Percentiles rank a stretch among this genome's conserved stretches.
These are phyloP conservation scores for Globisporangium nagaii DNA, from an alignment of 352 stramenopile genomes.

Conservation along the genomic window DNA sequence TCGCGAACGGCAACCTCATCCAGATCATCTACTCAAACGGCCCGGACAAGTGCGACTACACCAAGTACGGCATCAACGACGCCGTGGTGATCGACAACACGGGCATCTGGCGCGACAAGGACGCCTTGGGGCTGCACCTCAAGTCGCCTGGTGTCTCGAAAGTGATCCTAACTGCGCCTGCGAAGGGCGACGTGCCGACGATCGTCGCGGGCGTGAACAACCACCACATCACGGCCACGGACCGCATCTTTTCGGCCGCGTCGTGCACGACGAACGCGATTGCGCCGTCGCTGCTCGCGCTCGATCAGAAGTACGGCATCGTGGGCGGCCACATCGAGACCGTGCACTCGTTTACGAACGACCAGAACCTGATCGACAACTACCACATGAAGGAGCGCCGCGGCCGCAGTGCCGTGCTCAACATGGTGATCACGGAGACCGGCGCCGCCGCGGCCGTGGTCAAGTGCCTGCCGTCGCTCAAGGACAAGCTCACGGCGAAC, in stretches of 20 bases:
- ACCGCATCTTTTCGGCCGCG: conserved; percentile 72
- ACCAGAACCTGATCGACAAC: conserved; percentile 88
- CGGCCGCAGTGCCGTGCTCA: conserved; percentile 79
- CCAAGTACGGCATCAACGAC: conserved; percentile 80
- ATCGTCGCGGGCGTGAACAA: conserved; percentile 83
- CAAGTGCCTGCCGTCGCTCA: conserved; percentile 90
- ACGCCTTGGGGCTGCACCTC: conserved; percentile 60
- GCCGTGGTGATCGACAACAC: conserved; percentile 90
- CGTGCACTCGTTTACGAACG: conserved; percentile 88
- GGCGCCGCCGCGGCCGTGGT: conserved; percentile 76
- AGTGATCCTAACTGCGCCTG: conserved; percentile 74
- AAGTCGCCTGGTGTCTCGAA: conserved; percentile 74
- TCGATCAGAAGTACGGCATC: conserved; percentile 83
- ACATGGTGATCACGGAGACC: conserved; percentile 89
- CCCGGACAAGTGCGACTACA: conserved; percentile 86
- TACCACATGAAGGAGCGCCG: conserved; percentile 86
- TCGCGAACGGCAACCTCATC: conserved; percentile 85
- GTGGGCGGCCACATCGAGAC: conserved; percentile 83
- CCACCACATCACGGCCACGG: conserved; percentile 40
- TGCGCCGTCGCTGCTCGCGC: conserved; percentile 59
- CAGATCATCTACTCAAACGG: conserved; percentile 83
- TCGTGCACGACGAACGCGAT: conserved; percentile 88
- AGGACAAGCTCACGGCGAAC: conserved; percentile 98
- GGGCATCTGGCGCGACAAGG: conserved; percentile 71
- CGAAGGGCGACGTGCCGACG: conserved; percentile 68